These are phyloP conservation scores for Crithidia mellificae DNA, from an alignment of 208 protist species.

Conservation along the genomic window DNA sequence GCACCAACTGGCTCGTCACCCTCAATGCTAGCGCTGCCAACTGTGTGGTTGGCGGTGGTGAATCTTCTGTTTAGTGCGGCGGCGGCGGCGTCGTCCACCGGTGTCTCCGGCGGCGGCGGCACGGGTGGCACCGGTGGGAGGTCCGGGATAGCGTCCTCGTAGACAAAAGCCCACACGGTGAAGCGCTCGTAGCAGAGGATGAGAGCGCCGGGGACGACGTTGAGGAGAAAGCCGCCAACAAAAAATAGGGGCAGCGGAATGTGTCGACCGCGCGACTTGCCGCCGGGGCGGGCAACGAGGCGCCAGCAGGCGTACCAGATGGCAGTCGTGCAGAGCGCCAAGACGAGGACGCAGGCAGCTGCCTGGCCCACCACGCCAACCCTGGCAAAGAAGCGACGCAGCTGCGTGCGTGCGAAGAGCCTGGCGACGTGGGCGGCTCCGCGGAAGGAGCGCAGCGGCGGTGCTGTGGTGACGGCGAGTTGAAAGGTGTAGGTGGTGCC, in stretches of 20 bases:
- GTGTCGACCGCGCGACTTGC: neutral
- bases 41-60: neutral
- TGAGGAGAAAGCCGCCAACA: neutral
- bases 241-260: conserved; percentile 1
- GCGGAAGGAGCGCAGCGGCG: conserved; percentile 5
- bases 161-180: conserved; percentile 19
- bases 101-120: neutral
- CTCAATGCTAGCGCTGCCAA: neutral
- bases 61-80: conserved; percentile 15
- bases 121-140: conserved; percentile 19
- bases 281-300: neutral
- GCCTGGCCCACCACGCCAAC: conserved; percentile 1
- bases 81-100: conserved; percentile 4
- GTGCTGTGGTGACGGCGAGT: conserved; percentile 11
- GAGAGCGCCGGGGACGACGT: neutral
- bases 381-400: neutral
- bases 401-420: conserved; percentile 4
- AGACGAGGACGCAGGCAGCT: neutral
- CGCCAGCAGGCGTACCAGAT: conserved; percentile 10
- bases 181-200: conserved; percentile 20
- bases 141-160: conserved; percentile 23
- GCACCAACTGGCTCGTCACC: neutral
- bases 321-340: neutral
- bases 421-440: conserved; percentile 1
- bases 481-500: conserved; percentile 24